Evolutionary conservation across 441 rosid genomes (phyloP).

Genomic region (Manihot esculenta): DNA sequence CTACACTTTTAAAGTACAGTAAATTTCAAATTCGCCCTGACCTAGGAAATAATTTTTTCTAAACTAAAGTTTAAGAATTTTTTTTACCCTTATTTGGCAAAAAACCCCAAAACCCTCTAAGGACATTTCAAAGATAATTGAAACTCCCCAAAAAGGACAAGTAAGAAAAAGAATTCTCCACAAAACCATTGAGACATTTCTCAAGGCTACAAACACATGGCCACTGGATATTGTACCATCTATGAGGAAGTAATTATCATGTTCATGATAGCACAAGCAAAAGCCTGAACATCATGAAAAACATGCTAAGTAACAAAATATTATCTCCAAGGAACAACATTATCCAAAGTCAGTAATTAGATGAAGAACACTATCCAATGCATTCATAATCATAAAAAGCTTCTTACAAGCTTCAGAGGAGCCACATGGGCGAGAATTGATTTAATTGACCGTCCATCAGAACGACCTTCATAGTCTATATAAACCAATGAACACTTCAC

Average conservation of each 20-base stretch:
- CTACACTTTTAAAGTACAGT: too few species aligned
- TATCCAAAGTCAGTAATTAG: not conserved
- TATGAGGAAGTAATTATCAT: not conserved
- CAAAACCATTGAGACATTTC: not conserved
- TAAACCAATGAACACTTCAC: slow-evolving; percentile 80
- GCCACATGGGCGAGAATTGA: slow-evolving; percentile 90
- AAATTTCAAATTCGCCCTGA: too few species aligned
- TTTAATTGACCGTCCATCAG: slow-evolving; percentile 94
- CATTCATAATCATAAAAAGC: slow-evolving; percentile 19
- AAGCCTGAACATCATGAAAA: slow-evolving; percentile 1
- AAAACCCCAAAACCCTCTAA: not conserved
- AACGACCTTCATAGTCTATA: slow-evolving; percentile 92
- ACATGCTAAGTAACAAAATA: not conserved
- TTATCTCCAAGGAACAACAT: slow-evolving; percentile 1
- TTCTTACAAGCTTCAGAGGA: slow-evolving; percentile 89
- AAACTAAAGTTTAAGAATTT: too few species aligned
- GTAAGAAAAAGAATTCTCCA: not conserved
- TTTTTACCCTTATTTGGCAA: too few species aligned
- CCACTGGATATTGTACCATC: not conserved
- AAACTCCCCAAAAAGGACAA: not conserved
- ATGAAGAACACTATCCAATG: not conserved
- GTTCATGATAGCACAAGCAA: slow-evolving; percentile 8
- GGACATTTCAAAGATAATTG: not conserved
- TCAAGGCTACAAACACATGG: not conserved
- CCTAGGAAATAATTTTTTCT: too few species aligned